Percentiles rank a stretch among this genome's conserved stretches.
Conservation (phyloP, 208 protist genomes). For the Leishmania major region DNA sequence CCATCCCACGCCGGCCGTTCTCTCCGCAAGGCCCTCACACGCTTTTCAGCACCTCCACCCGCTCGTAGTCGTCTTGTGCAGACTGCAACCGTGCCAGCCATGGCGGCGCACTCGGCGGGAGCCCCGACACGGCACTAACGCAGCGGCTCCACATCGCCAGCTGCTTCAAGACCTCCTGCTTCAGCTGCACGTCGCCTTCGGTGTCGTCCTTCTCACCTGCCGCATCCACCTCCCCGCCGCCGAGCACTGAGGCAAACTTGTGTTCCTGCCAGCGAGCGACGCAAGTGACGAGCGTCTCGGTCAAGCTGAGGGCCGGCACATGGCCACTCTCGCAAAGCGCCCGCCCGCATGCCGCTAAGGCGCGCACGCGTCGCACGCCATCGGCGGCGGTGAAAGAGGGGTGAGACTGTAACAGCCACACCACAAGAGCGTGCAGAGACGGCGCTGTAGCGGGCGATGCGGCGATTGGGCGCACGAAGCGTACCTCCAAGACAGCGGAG, state of each 20-base stretch:
- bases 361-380: slow-evolving; percentile 28
- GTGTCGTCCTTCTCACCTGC: slow-evolving; percentile 3
- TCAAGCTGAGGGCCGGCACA: slow-evolving; percentile 8
- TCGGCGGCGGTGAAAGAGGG: slow-evolving; percentile 26
- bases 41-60: slow-evolving; percentile 42
- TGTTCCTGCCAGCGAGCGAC: slow-evolving; percentile 36
- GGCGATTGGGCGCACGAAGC: slow-evolving; percentile 16
- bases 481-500: not conserved
- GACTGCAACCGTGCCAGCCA: slow-evolving; percentile 39
- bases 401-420: slow-evolving; percentile 35
- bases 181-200: slow-evolving; percentile 13
- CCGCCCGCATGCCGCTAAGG: slow-evolving; percentile 36
- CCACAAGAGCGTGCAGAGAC: slow-evolving; percentile 13
- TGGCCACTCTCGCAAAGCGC: slow-evolving; percentile 25
- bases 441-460: slow-evolving; percentile 1
- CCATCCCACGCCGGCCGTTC: not conserved
- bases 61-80: slow-evolving; percentile 59
- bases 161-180: slow-evolving; percentile 33
- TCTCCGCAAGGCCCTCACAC: slow-evolving; percentile 1
- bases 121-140: slow-evolving; percentile 1
- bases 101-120: slow-evolving; percentile 22
- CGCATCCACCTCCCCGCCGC: not conserved
- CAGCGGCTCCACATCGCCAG: slow-evolving; percentile 44
- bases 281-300: slow-evolving; percentile 29
- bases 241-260: slow-evolving; percentile 23